These are phyloP conservation scores for Arthroderma sp. DNA, from an alignment of 2,329 filamentous ascomycete genomes.

Conservation along the genomic window DNA sequence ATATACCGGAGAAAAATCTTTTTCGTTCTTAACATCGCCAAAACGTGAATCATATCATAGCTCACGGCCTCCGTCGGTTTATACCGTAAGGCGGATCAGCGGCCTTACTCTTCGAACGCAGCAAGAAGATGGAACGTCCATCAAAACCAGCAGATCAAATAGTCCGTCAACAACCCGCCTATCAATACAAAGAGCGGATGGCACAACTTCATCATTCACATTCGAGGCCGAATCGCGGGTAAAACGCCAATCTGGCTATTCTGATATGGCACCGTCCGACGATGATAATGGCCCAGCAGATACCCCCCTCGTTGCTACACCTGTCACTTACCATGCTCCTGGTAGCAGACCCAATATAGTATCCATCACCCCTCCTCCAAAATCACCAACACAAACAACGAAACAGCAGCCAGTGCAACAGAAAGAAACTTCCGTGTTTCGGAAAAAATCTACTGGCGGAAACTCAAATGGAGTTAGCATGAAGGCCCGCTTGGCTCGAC, in stretches of 20 bases:
- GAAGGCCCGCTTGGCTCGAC: constrained; percentile 4
- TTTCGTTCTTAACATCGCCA: no score
- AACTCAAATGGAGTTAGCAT: no score
- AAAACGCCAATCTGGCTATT: constrained; percentile 9
- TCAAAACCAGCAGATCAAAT: not conserved
- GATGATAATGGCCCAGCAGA: constrained; percentile 8
- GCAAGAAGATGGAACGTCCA: not conserved
- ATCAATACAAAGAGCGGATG: not conserved
- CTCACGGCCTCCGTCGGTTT: not conserved
- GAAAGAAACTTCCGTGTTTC: not conserved
- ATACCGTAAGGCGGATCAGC: constrained; percentile 3
- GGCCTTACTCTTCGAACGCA: constrained; percentile 1
- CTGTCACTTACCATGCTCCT: constrained; percentile 10
- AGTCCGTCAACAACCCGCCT: not conserved
- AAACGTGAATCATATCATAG: no score
- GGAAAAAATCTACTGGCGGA: no score
- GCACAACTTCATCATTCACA: constrained; percentile 1
- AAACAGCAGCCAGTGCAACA: not conserved
- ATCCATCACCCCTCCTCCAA: constrained; percentile 7
- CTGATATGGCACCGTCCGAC: constrained; percentile 9
- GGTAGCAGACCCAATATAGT: constrained; percentile 10
- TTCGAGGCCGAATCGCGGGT: constrained; percentile 3
- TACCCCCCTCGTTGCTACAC: constrained; percentile 11
- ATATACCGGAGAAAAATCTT: no score
- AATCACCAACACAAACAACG: not conserved